phyloP scores from a whole-genome alignment of 2,329 filamentous ascomycete species.

The Phaeosphaeria sp. region DNA sequence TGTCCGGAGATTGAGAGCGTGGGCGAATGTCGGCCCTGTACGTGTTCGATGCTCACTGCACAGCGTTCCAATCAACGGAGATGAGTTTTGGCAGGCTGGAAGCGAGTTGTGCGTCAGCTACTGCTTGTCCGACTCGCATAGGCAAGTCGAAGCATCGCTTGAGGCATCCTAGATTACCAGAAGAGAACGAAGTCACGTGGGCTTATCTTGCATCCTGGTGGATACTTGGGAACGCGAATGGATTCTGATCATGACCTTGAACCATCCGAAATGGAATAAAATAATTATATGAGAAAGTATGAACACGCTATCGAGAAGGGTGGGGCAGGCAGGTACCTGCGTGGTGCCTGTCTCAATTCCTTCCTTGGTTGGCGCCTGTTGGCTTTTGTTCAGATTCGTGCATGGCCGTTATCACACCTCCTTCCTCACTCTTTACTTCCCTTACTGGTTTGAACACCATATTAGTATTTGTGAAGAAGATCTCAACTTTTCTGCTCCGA shows the following conservation, averaged over 20 bases:
- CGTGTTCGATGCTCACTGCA: slow-evolving; percentile 38
- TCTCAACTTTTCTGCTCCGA: not conserved
- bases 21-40: slow-evolving; percentile 36
- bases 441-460: too few relatives aligned
- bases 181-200: not conserved
- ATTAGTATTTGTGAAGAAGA: not conserved
- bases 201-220: not conserved
- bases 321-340: too few relatives aligned
- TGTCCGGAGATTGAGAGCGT: not conserved
- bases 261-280: not conserved
- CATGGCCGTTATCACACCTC: too few relatives aligned
- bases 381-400: too few relatives aligned
- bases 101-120: slow-evolving; percentile 9
- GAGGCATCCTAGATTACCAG: not conserved
- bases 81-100: slow-evolving; percentile 12
- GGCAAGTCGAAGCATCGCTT: not conserved
- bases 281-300: too few relatives aligned
- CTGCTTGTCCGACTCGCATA: not conserved
- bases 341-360: too few relatives aligned
- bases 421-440: too few relatives aligned
- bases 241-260: not conserved
- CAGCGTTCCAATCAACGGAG: slow-evolving; percentile 15
- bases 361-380: too few relatives aligned
- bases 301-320: too few relatives aligned
- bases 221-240: not conserved